phyloP scores from a whole-genome alignment of 2,329 filamentous ascomycete genomes.

The Coniosporium tulheliwenetii region DNA sequence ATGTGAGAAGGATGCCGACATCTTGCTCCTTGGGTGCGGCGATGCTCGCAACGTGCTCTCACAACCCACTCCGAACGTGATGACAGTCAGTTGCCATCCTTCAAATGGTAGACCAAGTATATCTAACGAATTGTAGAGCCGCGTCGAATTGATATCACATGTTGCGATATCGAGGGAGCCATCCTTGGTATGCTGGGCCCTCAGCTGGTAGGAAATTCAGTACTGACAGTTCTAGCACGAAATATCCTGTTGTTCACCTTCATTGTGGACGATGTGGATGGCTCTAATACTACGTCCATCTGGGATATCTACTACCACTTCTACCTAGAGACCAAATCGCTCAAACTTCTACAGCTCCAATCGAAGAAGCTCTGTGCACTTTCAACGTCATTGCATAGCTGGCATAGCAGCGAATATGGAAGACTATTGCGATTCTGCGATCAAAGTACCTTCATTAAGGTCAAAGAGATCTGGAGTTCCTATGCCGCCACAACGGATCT shows the following conservation, averaged over 20 bases:
- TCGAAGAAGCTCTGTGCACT: constrained; percentile 25
- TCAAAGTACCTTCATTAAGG: constrained; percentile 24
- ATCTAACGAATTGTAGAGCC: constrained; percentile 10
- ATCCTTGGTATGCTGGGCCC: constrained; percentile 29
- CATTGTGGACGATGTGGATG: constrained; percentile 20
- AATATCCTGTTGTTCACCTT: constrained; percentile 39
- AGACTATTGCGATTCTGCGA: constrained; percentile 33
- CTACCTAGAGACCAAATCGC: constrained; percentile 24
- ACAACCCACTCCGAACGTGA: constrained; percentile 30
- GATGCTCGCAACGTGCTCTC: constrained; percentile 40
- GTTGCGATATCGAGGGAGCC: constrained; percentile 35
- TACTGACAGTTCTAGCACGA: constrained; percentile 25
- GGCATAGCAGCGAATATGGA: constrained; percentile 23
- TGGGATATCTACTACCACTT: constrained; percentile 44
- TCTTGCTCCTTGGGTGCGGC: constrained; percentile 40
- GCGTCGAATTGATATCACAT: constrained; percentile 36
- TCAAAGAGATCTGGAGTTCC: constrained; percentile 19
- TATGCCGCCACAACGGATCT: constrained; percentile 10
- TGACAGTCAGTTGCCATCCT: constrained; percentile 14
- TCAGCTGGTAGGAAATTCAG: neutral
- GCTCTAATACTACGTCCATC: constrained; percentile 13
- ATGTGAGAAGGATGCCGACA: constrained; percentile 30
- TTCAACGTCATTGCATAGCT: constrained; percentile 30
- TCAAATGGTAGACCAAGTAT: neutral
- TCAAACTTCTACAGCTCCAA: constrained; percentile 16